These are phyloP conservation scores for Zygotorulaspora danielsina DNA, from an alignment of 805 yeast genomes.

Conservation along the genomic window DNA sequence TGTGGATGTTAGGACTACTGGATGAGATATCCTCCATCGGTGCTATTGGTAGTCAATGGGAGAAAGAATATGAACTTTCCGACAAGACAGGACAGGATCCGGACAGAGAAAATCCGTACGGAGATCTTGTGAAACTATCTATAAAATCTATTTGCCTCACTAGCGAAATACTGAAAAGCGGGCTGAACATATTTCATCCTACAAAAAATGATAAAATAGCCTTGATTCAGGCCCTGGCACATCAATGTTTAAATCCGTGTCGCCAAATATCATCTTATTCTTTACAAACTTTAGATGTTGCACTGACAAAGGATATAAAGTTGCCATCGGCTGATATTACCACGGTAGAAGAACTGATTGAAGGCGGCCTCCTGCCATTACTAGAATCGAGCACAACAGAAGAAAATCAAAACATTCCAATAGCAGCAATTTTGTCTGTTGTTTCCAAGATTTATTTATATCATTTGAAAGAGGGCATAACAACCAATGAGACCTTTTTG, in stretches of 20 bases:
- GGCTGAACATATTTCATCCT: constrained; percentile 11
- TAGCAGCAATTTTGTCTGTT: constrained; percentile 61
- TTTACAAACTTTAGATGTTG: constrained; percentile 52
- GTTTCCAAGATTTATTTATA: constrained; percentile 62
- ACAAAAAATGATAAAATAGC: constrained; percentile 44
- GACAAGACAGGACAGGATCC: constrained; percentile 43
- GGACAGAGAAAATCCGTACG: constrained; percentile 46
- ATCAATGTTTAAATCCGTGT: constrained; percentile 87
- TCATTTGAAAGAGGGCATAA: constrained; percentile 38
- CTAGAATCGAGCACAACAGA: constrained; percentile 18
- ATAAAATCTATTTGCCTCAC: constrained; percentile 61
- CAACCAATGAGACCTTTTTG: constrained; percentile 39
- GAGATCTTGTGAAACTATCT: constrained; percentile 54
- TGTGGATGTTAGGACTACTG: constrained; percentile 62
- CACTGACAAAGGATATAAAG: constrained; percentile 36
- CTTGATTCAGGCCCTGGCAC: constrained; percentile 75
- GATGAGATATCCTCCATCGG: constrained; percentile 82
- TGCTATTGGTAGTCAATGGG: constrained; percentile 73
- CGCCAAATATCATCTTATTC: constrained; percentile 69
- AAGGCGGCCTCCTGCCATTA: constrained; percentile 67
- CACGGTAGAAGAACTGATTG: constrained; percentile 56
- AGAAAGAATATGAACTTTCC: constrained; percentile 52
- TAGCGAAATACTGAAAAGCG: constrained; percentile 41
- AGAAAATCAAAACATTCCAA: constrained; percentile 38
- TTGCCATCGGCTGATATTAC: constrained; percentile 38